Evolutionary conservation across 345 rosid genomes (phyloP), one percentile per base, ranked within the genome.

Genomic region (Salix brachista): DNA sequence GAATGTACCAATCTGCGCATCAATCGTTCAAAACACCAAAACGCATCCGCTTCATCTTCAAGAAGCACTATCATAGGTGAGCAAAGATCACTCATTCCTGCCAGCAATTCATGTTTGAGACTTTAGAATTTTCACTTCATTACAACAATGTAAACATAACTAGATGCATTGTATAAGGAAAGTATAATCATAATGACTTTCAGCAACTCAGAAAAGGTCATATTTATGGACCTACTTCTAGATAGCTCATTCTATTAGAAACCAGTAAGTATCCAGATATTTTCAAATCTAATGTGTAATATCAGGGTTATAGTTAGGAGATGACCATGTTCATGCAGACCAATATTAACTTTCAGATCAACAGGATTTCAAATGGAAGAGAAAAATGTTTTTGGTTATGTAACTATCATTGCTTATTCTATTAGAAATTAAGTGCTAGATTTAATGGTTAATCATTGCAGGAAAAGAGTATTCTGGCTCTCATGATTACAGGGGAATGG

Each of bases 31-130:
- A 96, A 96, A 87, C 98, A 93, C 99, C 99, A 93, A 88, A 96
- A 96, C 23, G 98, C 91, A 87, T 93, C 98, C 71, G 97, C 97
- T 88, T 96, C 99, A 61, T 93, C 87, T 48, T 94, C 90, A 61
- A 93, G 92, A 83, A 96, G 97, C 50, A 96, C 89, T 80, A 96
- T 92, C 99, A 96, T 96, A 48, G 99, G 99, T 48, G 98, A 96
- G 81, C 99, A 96, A 78, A 96, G 97, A 84, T 96, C 99, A 70
- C 98, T 96, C 98, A 96, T 96, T 85, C 97, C 98, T 96, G 91
- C 78, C 36, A 16, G 25, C 12, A 11, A 42, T 37, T 26, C 39
- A 23, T 17, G 30, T 3, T 42, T 54, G 1, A 67, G 42, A 72
- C 58, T n/a, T 41, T 39, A 42, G 70, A 41, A 65, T 28, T 30